These are phyloP conservation scores for Sporothrix inflata DNA, from an alignment of 2,329 filamentous ascomycete genomes.

Conservation along the genomic window DNA sequence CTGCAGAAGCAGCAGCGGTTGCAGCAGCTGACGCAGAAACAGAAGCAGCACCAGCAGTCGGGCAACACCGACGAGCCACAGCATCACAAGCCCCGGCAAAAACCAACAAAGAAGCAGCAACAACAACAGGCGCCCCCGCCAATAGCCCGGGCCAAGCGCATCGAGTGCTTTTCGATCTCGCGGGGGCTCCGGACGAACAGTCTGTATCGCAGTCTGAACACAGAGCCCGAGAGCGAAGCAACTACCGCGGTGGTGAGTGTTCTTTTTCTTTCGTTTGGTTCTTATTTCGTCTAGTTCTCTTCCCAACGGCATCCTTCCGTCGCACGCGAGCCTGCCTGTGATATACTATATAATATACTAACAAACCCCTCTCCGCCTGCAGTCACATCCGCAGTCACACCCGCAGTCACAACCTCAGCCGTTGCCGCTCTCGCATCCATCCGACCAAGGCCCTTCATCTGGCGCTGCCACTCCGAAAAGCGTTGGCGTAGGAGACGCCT, in stretches of 20 bases:
- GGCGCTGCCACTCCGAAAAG: conserved; percentile 13
- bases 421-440: not conserved
- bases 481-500: not conserved
- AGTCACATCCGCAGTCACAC: conserved; percentile 13
- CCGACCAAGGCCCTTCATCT: conserved; percentile 15
- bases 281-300: not conserved
- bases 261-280: not conserved
- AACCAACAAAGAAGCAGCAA: not conserved
- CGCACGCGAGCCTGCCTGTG: not conserved
- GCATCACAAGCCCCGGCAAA: conserved; percentile 25
- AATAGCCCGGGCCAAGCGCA: not conserved
- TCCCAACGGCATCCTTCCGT: not conserved
- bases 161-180: conserved; percentile 20
- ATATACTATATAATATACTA: not conserved
- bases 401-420: conserved; percentile 8
- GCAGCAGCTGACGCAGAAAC: conserved; percentile 3
- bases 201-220: conserved; percentile 29
- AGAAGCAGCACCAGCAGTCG: conserved; percentile 14
- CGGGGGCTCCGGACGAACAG: not conserved
- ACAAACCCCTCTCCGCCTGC: not conserved
- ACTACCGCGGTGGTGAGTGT: not conserved
- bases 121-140: not conserved
- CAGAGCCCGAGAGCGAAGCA: conserved; percentile 19
- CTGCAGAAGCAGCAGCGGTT: conserved; percentile 14
- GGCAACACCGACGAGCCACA: not conserved